Conservation (phyloP, 2,329 filamentous ascomycete genomes). For the Hymenoscyphus scutula region DNA sequence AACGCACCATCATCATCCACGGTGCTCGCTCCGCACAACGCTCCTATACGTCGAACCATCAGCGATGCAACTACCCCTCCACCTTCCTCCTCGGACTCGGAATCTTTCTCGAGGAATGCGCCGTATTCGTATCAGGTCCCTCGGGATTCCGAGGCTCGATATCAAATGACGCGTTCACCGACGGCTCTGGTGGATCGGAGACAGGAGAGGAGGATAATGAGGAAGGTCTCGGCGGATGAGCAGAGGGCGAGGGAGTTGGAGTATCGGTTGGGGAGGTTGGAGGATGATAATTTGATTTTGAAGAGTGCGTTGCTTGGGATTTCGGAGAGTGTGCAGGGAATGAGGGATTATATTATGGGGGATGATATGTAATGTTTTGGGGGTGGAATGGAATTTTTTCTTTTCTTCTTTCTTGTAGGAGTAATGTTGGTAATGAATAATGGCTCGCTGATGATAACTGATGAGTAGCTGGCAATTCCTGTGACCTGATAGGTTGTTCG, state of each 20-base stretch:
- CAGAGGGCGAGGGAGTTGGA: slow-evolving; percentile 26
- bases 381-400: neutral
- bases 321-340: slow-evolving; percentile 18
- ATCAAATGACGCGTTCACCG: neutral
- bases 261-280: slow-evolving; percentile 24
- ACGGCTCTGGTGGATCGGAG: neutral
- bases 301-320: slow-evolving; percentile 25
- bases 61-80: neutral
- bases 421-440: neutral
- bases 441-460: neutral
- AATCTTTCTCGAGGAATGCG: neutral
- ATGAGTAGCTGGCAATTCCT: no score
- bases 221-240: slow-evolving; percentile 1
- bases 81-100: neutral
- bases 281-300: slow-evolving; percentile 29
- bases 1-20: neutral
- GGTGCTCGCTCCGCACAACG: neutral
- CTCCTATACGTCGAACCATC: neutral
- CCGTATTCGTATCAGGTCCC: neutral
- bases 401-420: neutral
- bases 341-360: neutral
- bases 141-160: neutral
- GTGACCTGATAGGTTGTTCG: no score
- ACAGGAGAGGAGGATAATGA: neutral
- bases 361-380: neutral